phyloP scores from a whole-genome alignment of 257 asterid species.

The Solanum rostratum region DNA sequence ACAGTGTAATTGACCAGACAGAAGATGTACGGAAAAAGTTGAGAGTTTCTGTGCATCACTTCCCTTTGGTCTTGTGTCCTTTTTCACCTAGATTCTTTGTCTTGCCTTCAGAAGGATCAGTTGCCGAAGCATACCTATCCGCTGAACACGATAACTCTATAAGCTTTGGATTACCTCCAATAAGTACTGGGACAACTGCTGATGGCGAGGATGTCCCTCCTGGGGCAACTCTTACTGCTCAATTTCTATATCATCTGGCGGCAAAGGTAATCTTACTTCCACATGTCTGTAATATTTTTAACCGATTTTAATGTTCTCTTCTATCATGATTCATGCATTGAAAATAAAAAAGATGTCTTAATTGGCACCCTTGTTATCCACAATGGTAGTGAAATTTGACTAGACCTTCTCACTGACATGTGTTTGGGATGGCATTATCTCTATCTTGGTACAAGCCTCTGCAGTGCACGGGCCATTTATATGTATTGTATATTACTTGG shows the following conservation, averaged over 20 bases:
- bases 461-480: background rate
- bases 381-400: background rate
- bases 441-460: background rate
- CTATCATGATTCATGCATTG: background rate
- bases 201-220: conserved; percentile 72
- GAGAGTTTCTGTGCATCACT: conserved; percentile 69
- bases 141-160: conserved; percentile 63
- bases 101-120: conserved; percentile 95
- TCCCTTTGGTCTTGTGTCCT: conserved; percentile 82
- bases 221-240: conserved; percentile 87
- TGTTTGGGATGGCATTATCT: background rate
- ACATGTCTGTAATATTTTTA: background rate
- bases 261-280: conserved; percentile 43
- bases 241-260: conserved; percentile 84
- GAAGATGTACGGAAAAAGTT: conserved; percentile 45
- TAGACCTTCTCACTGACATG: background rate
- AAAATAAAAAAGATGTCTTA: background rate
- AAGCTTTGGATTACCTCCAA: conserved; percentile 87
- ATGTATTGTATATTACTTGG: background rate
- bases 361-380: background rate
- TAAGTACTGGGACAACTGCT: conserved; percentile 53
- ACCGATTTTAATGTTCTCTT: background rate
- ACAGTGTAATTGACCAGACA: conserved; percentile 22
- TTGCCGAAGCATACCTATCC: conserved; percentile 77
- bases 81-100: conserved; percentile 85